These are phyloP conservation scores for Entelexis paramagnoliae DNA, from an alignment of 1,139 yeast species.

Conservation along the genomic window DNA sequence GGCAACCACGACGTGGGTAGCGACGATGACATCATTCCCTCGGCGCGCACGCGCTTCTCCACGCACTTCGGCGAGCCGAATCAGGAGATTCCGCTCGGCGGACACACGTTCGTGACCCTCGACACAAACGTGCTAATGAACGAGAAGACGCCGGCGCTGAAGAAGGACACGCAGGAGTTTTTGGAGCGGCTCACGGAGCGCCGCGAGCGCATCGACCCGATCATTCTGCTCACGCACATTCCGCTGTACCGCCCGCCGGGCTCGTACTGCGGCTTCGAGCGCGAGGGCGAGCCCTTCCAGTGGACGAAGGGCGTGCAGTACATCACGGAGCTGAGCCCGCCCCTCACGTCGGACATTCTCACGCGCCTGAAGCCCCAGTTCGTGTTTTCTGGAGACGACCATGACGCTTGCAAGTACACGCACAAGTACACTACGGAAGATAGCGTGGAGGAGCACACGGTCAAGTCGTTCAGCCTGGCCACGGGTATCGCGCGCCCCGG, in stretches of 20 bases:
- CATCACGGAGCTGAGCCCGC: conserved; percentile 60
- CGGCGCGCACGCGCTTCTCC: conserved; percentile 51
- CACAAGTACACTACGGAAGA: conserved; percentile 34
- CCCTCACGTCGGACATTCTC: conserved; percentile 49
- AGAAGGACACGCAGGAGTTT: conserved; percentile 37
- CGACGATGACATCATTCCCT: conserved; percentile 51
- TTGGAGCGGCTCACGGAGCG: conserved; percentile 30
- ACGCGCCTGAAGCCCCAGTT: conserved; percentile 49
- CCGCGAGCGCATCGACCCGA: conserved; percentile 37
- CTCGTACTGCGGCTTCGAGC: conserved; percentile 53
- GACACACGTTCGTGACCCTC: conserved; percentile 53
- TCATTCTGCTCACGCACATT: conserved; percentile 67
- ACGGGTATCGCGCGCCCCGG: conserved; percentile 83
- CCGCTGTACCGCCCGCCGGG: conserved; percentile 55
- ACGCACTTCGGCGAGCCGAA: conserved; percentile 63
- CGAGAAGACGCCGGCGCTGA: conserved; percentile 36
- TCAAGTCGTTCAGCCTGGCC: conserved; percentile 85
- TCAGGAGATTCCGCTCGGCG: conserved; percentile 51
- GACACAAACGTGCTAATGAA: conserved; percentile 76
- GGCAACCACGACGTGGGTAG: conserved; percentile 97
- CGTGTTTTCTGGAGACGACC: conserved; percentile 89
- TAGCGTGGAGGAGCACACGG: conserved; percentile 63
- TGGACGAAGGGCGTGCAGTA: conserved; percentile 64
- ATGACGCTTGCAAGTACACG: conserved; percentile 76
- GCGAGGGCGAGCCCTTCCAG: conserved; percentile 51